A percentile compares a stretch with the other conserved stretches of the same genome.
Conservation (phyloP, 768 basidiomycete genomes). For the Ramaria rubella region DNA sequence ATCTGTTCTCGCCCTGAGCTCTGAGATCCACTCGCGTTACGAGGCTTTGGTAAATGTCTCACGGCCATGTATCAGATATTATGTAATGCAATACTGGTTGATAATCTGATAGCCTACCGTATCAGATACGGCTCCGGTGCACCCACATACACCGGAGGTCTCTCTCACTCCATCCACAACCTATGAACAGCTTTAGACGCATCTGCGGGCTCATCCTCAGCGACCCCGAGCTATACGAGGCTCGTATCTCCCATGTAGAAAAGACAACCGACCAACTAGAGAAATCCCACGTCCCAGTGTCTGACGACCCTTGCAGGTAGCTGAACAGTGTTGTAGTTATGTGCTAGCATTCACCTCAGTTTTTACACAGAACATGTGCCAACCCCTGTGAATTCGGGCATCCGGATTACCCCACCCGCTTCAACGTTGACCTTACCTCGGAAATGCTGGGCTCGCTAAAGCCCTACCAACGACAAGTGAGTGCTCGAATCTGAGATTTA, state of each 20-base stretch:
- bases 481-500: constrained; percentile 11
- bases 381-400: constrained; percentile 80
- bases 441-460: constrained; percentile 83
- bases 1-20: neutral
- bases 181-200: constrained; percentile 5
- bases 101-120: neutral
- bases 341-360: neutral
- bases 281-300: constrained; percentile 55
- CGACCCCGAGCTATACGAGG: constrained; percentile 3
- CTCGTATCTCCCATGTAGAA: constrained; percentile 4
- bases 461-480: constrained; percentile 76
- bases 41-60: too few relatives aligned
- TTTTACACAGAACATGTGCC: constrained; percentile 40
- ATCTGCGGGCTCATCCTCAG: constrained; percentile 1
- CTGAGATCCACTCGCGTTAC: neutral
- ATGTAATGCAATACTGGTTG: neutral
- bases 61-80: neutral
- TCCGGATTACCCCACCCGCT: constrained; percentile 63
- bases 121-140: neutral
- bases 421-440: constrained; percentile 72
- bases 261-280: constrained; percentile 34
- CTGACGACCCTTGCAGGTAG: constrained; percentile 59
- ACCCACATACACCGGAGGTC: too few relatives aligned
- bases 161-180: neutral
- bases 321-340: too few relatives aligned